Base-by-base conservation (phyloP, 768 basidiomycete genomes). In the Suillus variegatus region DNA sequence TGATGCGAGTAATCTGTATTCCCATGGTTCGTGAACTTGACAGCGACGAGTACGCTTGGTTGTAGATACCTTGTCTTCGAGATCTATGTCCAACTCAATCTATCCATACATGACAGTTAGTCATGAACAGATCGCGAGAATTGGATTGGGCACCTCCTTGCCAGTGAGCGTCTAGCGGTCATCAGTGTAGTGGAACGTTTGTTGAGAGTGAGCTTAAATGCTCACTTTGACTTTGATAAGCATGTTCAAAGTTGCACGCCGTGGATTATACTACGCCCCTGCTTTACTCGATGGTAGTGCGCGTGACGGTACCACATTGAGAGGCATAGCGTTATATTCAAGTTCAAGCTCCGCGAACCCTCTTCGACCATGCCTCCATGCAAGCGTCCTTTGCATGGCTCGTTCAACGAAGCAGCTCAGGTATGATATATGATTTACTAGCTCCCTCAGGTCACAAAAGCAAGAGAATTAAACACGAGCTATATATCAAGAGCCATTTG, bases 71-170 rank as follows among this genome's bases (percentile, higher is more conserved):
- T 90, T 91, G 80, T 94, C 93, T 69, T 93, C 92, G n/a, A 84
- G 80, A 77, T 97, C 95, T 76, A 97, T 94, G 81, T 97, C 95
- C 68, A 99, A 86, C 78, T 99, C 97, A 77, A 97, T 95, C 95
- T 89, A 69, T 13, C 41, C 36, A 7, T 57, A 25, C 22, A 46
- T 44, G 41, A 62, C 16, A 62, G 67, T 68, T 60, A 64, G 68
- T 56, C 64, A 52, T 67, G 55, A 63, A 67, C 60, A 49, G 56
- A 41, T 62, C 60, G 35, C 44, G 22, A 25, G 25, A 14, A 25
- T 35, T 46, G n/a, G 62, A 61, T 56, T 62, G 68, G 72, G 66
- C 72, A 95, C 97, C 89, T 98, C 96, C 80, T 97, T 98, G 67
- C 97, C 96, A 57, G 97, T 99, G 49, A 99, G 86, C 58, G 95